Evolutionary conservation across 768 basidiomycete species (phyloP), one percentile per base, ranked within the genome.

Genomic region (Pleurotus pulmonarius): DNA sequence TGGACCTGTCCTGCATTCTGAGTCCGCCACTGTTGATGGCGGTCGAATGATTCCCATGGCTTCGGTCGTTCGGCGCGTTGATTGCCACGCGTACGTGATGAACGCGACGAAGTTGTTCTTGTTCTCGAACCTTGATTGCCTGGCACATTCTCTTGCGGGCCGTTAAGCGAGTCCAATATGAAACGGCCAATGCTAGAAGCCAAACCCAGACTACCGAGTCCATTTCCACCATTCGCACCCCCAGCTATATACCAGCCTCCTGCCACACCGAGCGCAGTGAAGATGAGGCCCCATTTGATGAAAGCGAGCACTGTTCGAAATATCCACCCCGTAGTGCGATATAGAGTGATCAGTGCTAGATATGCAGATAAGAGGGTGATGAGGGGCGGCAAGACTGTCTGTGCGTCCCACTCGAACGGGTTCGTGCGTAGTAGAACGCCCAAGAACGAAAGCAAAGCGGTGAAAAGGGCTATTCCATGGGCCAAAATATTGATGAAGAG

Each of bases 241-340:
- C 74, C 78, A 67, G 82, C 68, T 38, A 53, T 53, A 47, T 82
- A 69, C 79, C 82, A 90, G 8, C 83, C 84, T 13, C 71, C 66
- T 6, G 74, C 76, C 5, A 79, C 85, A n/a, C 80, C 76, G 6
- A 86, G 62, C 2, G 75, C 69, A 11, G 75, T 79, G 7, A 90
- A 58, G 46, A 93, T 70, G 9, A 75, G 70, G 20, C 86, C 87
- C 90, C 90, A 93, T 70, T 93, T 93, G 63, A 88, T 66, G 63
- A 90, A 79, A 77, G 81, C 90, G 60, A 90, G 68, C 24, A 71
- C 73, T 34, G 81, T 82, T 58, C 87, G 80, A 60, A 92, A 70
- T 63, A 88, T 75, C 85, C 87, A 92, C 20, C 78, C 79, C 11
- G 90, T 86, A 4, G 91, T 92, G 58, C 88, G 86, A 71, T 91